Base-by-base conservation (phyloP, 371 early-diverging fungal genomes). In the Thermomucor indicae-seudaticae region DNA sequence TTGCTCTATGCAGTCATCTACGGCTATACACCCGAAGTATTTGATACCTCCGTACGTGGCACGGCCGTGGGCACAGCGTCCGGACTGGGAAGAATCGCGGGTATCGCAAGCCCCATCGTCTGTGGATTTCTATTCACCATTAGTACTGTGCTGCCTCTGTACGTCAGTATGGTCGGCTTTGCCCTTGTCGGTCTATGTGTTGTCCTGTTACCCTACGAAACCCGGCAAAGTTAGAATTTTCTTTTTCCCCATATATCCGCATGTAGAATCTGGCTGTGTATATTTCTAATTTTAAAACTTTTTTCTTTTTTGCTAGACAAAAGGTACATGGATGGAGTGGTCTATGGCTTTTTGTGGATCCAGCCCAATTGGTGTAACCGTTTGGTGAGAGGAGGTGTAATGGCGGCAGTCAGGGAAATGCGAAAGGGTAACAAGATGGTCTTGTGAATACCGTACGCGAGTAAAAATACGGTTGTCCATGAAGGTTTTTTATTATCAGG, bases 21-120 rank as follows among this genome's bases (percentile, higher is more conserved):
- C 57, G 84, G 87, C 0, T 93, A 91, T 49, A 91, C 93, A n/a
- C 92, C 93, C 0, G 93, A 93, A 51, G 91, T 90, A 19, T 93
- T 93, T 59, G 80, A 80, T 17, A 79, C 90, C 0, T 67, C 75
- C 8, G 75, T 87, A 11, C 79, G 93, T 6, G 92, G 91, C 23
- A 91, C 91, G 2, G 91, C 88, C 1, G 83, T 83, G 20, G 93
- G 92, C 4, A 80, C 85, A 10, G 88, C 91, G 0, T 86, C 91
- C 1, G 89, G 90, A 1, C 64, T 88, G 16, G 81, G 86, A 1
- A 81, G 92, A 32, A 72, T 91, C 53, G 80, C 87, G 0, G 92
- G 92, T 28, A 84, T 91, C 24, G 50, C 80, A 4, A 88, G 89
- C 5, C 93, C 93, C 16, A 60, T 90, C 10, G 58, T 89, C 3